Evolutionary conservation across 2,329 filamentous ascomycete genomes (phyloP).

Genomic region (Pseudogymnoascus sp.): DNA sequence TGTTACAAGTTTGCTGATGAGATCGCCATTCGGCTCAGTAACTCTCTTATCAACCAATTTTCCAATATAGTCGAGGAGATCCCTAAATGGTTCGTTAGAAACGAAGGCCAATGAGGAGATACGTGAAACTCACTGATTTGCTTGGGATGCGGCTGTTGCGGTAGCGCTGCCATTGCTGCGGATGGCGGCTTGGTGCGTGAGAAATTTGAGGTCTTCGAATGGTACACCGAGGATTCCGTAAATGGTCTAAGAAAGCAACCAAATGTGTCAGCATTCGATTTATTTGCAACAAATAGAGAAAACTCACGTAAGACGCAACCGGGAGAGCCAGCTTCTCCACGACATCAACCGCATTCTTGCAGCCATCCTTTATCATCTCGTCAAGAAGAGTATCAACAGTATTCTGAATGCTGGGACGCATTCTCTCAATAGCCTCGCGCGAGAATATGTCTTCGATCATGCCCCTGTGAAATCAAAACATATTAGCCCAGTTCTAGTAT

Average conservation of each 20-base stretch:
- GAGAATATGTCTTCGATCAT: conserved; percentile 42
- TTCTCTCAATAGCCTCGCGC: conserved; percentile 31
- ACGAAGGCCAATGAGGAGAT: background rate
- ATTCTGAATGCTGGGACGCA: conserved; percentile 40
- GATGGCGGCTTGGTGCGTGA: conserved; percentile 41
- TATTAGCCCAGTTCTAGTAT: background rate
- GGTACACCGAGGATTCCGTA: conserved; percentile 44
- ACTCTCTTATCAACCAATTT: conserved; percentile 36
- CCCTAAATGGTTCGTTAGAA: conserved; percentile 21
- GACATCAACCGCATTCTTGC: conserved; percentile 36
- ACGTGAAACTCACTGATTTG: conserved; percentile 32
- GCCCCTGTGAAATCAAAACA: conserved; percentile 24
- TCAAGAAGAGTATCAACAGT: conserved; percentile 39
- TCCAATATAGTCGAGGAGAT: conserved; percentile 39
- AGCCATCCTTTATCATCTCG: conserved; percentile 32
- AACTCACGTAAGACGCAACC: conserved; percentile 39
- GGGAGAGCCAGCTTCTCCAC: conserved; percentile 41
- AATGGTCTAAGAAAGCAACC: conserved; percentile 33
- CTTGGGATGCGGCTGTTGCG: conserved; percentile 38
- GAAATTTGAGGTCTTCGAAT: conserved; percentile 38
- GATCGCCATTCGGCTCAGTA: conserved; percentile 36
- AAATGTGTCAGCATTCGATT: background rate
- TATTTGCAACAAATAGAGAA: background rate
- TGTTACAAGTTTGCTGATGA: conserved; percentile 36
- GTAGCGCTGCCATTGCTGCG: conserved; percentile 42